A percentile compares a stretch with the other conserved stretches of the same genome.
Evolutionary conservation across 352 stramenopile species (phyloP).

Genomic region (Blastocystis sp.): DNA sequence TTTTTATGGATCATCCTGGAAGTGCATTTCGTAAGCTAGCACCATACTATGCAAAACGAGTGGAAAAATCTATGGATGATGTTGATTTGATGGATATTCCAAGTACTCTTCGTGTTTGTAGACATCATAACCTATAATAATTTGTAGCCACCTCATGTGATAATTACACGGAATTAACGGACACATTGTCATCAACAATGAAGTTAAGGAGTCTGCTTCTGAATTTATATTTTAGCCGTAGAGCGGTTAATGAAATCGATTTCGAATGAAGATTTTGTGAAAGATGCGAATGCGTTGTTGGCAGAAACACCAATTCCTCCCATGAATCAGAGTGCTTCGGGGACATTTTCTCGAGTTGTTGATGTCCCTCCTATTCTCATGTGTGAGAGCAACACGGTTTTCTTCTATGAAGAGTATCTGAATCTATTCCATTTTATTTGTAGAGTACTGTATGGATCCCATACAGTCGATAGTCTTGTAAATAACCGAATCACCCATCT

Average conservation of each 20-base stretch:
- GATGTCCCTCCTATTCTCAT: constrained; percentile 28
- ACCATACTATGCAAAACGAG: constrained; percentile 13
- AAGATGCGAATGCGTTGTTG: background rate
- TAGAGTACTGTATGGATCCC: constrained; percentile 33
- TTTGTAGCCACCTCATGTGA: background rate
- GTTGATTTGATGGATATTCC: background rate
- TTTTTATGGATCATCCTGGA: background rate
- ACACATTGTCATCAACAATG: constrained; percentile 10
- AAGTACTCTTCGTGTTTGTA: constrained; percentile 28
- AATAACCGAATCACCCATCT: constrained; percentile 37
- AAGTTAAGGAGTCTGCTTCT: background rate
- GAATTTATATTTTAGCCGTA: background rate
- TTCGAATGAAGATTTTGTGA: constrained; percentile 10
- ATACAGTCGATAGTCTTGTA: constrained; percentile 27
- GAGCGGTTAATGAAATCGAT: background rate
- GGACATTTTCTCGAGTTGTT: background rate
- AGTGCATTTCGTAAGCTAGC: constrained; percentile 30
- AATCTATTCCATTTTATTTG: too few species aligned
- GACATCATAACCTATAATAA: background rate
- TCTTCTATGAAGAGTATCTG: constrained; percentile 36
- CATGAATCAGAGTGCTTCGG: background rate
- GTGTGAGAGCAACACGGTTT: constrained; percentile 4
- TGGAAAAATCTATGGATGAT: background rate
- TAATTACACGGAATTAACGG: background rate
- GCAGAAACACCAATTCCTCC: background rate